A percentile compares a stretch with the other conserved stretches of the same genome.
phyloP scores from a whole-genome alignment of 106 monocot genomes.

The Dendrobium nobile region DNA sequence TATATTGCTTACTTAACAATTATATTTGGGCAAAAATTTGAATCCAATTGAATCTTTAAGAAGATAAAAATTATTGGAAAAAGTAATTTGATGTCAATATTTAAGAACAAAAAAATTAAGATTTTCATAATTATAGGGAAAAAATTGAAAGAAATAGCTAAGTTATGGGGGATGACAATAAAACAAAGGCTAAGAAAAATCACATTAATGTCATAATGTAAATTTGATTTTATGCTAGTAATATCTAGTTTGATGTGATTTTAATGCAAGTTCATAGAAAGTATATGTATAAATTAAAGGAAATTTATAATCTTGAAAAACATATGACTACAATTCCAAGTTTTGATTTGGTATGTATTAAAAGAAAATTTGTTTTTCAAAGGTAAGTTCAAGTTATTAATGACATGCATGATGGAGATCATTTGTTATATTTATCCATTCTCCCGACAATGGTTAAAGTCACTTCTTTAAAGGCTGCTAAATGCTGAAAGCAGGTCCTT shows the following conservation, averaged over 20 bases:
- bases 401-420: neutral
- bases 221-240: neutral
- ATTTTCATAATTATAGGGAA: too few relatives aligned
- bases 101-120: too few relatives aligned
- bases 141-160: too few relatives aligned
- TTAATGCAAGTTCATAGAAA: neutral
- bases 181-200: neutral
- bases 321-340: neutral
- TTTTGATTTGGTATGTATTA: neutral
- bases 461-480: neutral
- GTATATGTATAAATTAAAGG: neutral
- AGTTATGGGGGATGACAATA: neutral
- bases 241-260: neutral
- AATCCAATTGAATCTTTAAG: too few relatives aligned
- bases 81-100: too few relatives aligned
- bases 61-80: too few relatives aligned
- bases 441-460: neutral
- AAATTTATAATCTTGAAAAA: neutral
- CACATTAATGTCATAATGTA: too few relatives aligned
- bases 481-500: neutral
- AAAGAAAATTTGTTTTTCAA: neutral
- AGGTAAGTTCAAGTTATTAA: neutral
- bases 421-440: neutral
- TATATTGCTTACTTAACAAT: too few relatives aligned
- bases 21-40: too few relatives aligned